phyloP scores from a whole-genome alignment of 495 filamentous ascomycete species.

The Neurospora pannonica region DNA sequence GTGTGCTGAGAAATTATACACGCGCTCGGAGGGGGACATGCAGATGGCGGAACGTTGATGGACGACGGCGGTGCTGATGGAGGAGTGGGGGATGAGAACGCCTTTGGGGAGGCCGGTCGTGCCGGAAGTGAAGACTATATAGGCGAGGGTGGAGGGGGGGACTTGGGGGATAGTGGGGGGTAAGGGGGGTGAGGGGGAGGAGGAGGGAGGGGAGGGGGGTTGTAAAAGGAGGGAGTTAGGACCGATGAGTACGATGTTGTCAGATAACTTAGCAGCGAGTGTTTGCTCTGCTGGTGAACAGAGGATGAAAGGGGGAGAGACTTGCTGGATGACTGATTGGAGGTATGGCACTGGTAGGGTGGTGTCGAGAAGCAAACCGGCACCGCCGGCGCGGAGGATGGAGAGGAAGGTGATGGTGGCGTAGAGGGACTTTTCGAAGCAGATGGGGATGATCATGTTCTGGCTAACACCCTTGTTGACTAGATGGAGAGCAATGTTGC shows the following conservation, averaged over 20 bases:
- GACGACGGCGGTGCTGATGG: slow-evolving; percentile 27
- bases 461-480: slow-evolving; percentile 29
- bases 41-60: slow-evolving; percentile 32
- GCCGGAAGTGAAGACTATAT: slow-evolving; percentile 50
- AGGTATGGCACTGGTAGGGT: slow-evolving; percentile 42
- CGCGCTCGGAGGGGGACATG: slow-evolving; percentile 31
- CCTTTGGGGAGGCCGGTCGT: slow-evolving; percentile 35
- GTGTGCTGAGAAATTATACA: slow-evolving; percentile 53
- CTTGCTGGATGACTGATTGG: slow-evolving; percentile 18
- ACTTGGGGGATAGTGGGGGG: slow-evolving; percentile 3
- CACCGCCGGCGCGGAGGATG: slow-evolving; percentile 43
- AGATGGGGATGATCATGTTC: slow-evolving; percentile 45
- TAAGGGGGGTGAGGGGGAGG: no score
- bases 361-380: slow-evolving; percentile 49
- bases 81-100: slow-evolving; percentile 34
- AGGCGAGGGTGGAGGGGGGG: slow-evolving; percentile 28
- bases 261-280: slow-evolving; percentile 8
- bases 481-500: slow-evolving; percentile 33
- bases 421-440: slow-evolving; percentile 45
- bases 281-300: slow-evolving; percentile 34
- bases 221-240: neutral
- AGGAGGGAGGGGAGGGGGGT: neutral
- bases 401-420: slow-evolving; percentile 39
- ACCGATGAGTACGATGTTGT: slow-evolving; percentile 2
- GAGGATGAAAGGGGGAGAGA: slow-evolving; percentile 30